These are phyloP conservation scores for Microstegium vimineum DNA, from an alignment of 176 grass and related monocot species.

Conservation along the genomic window DNA sequence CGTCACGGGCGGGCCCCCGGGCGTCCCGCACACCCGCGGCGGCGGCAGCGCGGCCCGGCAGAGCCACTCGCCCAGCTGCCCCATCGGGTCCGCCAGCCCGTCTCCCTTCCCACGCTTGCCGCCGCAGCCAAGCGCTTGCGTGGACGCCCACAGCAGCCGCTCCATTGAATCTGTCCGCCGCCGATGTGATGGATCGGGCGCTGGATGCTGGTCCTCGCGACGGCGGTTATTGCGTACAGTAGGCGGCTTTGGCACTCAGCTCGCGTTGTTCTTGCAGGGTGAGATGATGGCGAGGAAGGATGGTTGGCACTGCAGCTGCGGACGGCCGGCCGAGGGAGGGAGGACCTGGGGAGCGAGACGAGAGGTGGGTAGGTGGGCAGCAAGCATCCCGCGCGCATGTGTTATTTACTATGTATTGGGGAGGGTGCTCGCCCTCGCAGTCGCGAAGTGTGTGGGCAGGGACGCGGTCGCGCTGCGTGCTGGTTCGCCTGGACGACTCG, in stretches of 20 bases:
- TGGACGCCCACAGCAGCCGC: background rate
- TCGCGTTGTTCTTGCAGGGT: too few species aligned
- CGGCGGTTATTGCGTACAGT: too few species aligned
- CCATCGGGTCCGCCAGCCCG: background rate
- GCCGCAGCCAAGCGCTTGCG: background rate
- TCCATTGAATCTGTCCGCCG: conserved; percentile 14
- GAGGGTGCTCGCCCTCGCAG: background rate
- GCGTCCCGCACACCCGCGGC: conserved; percentile 48
- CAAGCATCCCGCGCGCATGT: background rate
- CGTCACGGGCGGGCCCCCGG: conserved; percentile 64
- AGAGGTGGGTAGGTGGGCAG: conserved; percentile 10
- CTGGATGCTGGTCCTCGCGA: too few species aligned
- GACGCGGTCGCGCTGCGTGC: conserved; percentile 22
- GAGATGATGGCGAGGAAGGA: too few species aligned
- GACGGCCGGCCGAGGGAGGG: background rate
- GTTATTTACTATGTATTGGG: conserved; percentile 36
- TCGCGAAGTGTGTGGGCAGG: background rate
- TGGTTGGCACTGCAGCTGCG: background rate
- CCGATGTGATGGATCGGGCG: too few species aligned
- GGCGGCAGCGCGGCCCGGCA: conserved; percentile 26
- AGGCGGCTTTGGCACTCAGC: too few species aligned
- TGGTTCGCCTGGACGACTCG: background rate
- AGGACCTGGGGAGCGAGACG: background rate
- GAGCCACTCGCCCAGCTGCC: conserved; percentile 44
- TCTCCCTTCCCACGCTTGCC: background rate